Evolutionary conservation across 140 eudicot genomes (phyloP), one percentile per base, ranked within the genome.

Genomic region (Erigeron philadelphicus): DNA sequence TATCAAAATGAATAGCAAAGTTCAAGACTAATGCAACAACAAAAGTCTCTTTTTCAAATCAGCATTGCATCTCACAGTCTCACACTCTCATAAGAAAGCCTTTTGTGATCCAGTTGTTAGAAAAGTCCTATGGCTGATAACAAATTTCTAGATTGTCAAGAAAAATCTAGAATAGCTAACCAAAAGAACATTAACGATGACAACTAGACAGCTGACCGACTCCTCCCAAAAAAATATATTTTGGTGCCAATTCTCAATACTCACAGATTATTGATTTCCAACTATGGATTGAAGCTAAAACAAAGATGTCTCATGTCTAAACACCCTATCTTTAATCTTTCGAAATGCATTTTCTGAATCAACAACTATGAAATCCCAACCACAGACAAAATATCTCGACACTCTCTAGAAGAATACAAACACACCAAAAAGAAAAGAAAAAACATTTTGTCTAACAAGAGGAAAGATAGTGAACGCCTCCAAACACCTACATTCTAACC

Each of bases 401-500:
- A 43, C 45, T 56, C 15, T 21, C 44, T 56, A 70, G 13, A 70
- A 15, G 25, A 42, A 43, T 45, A 31, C 8, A 59, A 19, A 15
- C 12, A 59, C 35, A 41, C 19, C 13, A 47, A 47, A 58, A 8
- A 44, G 6, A 44, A 8, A 44, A 3, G 23, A 58, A 44, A 3
- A 44, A 58, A 3, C 68, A n/a, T 25, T 58, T 3, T 6, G 23
- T 48, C 19, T 9, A 10, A 61, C 38, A 38, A 61, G 16, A 19
- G n/a, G 23, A 61, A 47, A 72, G 69, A 48, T 17, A 57, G 15
- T 61, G 62, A 11, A 8, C 41, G 35, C 68, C 11, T 31, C 50
- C 69, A 47, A 60, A 13, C 17, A 16, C 16, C 62, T 16, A 40
- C 50, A 73, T 63, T 64, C 46, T 63, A 52, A 55, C 77, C 43